phyloP scores from a whole-genome alignment of 2,329 filamentous ascomycete genomes.

The Daldinia sp. region DNA sequence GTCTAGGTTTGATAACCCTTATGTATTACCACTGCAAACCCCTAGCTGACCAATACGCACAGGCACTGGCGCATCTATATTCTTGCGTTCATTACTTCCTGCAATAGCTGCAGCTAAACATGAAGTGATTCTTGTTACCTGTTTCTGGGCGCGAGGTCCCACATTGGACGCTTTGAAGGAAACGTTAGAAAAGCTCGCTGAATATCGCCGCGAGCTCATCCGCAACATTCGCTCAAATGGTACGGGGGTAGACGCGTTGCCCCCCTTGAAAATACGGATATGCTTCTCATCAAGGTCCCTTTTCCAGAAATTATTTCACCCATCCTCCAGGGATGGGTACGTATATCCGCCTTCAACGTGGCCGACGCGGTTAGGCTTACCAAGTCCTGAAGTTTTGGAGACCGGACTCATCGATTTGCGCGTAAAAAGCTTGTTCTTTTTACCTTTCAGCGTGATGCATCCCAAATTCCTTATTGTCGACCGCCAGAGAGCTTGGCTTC shows the following conservation, averaged over 20 bases:
- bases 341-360: slow-evolving; percentile 71
- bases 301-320: slow-evolving; percentile 80
- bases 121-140: slow-evolving; percentile 82
- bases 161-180: slow-evolving; percentile 69
- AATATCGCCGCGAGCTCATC: slow-evolving; percentile 55
- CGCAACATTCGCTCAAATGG: slow-evolving; percentile 46
- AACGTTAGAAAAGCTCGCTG: slow-evolving; percentile 70
- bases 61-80: slow-evolving; percentile 63
- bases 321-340: slow-evolving; percentile 71
- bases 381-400: slow-evolving; percentile 62
- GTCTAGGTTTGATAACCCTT: slow-evolving; percentile 53
- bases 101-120: slow-evolving; percentile 69
- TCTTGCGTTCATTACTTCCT: slow-evolving; percentile 67
- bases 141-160: slow-evolving; percentile 80
- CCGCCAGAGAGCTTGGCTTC: slow-evolving; percentile 73
- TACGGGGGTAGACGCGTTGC: slow-evolving; percentile 30
- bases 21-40: background rate
- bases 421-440: slow-evolving; percentile 82
- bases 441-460: slow-evolving; percentile 88
- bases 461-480: slow-evolving; percentile 86
- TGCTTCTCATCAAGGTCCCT: slow-evolving; percentile 81
- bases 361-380: slow-evolving; percentile 72
- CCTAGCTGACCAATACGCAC: background rate
- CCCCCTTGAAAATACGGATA: slow-evolving; percentile 71
- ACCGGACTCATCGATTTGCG: slow-evolving; percentile 73